Evolutionary conservation across 164 flowering plant genomes (phyloP), one percentile per base, ranked within the genome.

Genomic region (Chimonanthus salicifolius): DNA sequence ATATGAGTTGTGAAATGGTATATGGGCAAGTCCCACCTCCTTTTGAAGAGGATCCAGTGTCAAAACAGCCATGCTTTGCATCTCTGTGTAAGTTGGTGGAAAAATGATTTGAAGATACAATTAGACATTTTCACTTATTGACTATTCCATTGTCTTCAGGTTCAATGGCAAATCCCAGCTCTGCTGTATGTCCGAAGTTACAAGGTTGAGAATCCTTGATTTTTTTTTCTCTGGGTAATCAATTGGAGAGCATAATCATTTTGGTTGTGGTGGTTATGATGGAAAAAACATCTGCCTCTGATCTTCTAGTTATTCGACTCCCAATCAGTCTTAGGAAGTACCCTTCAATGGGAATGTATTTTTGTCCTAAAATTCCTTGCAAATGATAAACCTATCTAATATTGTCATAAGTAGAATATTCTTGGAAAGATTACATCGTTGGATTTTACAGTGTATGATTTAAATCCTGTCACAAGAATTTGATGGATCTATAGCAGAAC

Each of bases 1-100:
- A 92, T 70, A 95, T 92, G 98, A 92, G 99, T 69, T 95, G 99
- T 74, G 97, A 92, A 48, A 95, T 95, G 97, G 87, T 92, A 33
- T 95, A 88, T 71, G 98, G 97, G 47, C 94, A 89, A 83, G 87
- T 79, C 44, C 98, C 98, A 21, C 93, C 98, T 0, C 72, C 86
- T 46, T 86, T 92, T 67, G 97, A 94, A 78, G 88, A 90, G 71
- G 98, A 94, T 79, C 93, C 92, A 18, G 95, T 80, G 64, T 70
- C 87, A 44, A 87, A 84, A 68, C 95, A 92, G 64, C 90, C 97
- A 45, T 94, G 97, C 76, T 84, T 79, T 72, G 76, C 86, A 10
- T 82, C 84, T 58, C 79, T 88, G 18, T 92, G 98, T 94, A 82
- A 85, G 98, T 69, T 6, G 2, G 6, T 16, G 50, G 33, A 70